These are phyloP conservation scores for Postia placenta DNA, from an alignment of 768 basidiomycete genomes.

Conservation along the genomic window DNA sequence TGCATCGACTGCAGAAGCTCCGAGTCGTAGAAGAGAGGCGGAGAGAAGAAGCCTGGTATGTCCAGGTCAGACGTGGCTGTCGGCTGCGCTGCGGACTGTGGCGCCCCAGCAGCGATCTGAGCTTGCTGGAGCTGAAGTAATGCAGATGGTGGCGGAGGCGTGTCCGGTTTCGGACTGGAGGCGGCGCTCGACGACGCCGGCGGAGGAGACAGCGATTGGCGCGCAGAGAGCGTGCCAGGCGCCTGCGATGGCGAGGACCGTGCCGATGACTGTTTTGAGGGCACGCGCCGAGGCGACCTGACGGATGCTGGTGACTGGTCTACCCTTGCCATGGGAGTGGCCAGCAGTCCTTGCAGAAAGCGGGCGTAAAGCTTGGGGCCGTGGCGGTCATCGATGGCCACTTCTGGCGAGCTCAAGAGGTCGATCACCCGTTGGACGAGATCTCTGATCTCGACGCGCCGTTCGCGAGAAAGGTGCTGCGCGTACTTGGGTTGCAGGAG, in stretches of 20 bases:
- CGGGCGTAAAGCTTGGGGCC: constrained; percentile 76
- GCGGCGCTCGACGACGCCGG: background rate
- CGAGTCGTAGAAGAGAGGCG: constrained; percentile 51
- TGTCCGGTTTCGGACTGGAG: background rate
- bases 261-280: background rate
- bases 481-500: constrained; percentile 76
- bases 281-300: constrained; percentile 3
- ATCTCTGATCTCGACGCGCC: constrained; percentile 53
- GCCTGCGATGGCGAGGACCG: background rate
- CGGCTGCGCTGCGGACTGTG: background rate
- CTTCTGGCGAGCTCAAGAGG: constrained; percentile 60
- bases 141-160: background rate
- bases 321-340: constrained; percentile 21
- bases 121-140: background rate
- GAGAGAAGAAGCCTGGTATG: constrained; percentile 39
- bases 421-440: constrained; percentile 63
- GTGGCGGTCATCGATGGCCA: constrained; percentile 77
- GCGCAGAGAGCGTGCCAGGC: background rate
- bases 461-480: constrained; percentile 49
- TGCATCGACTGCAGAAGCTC: constrained; percentile 60
- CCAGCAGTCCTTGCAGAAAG: constrained; percentile 69
- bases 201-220: constrained; percentile 5
- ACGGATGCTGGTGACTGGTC: constrained; percentile 9
- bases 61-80: background rate
- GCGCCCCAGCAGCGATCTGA: constrained; percentile 1